Evolutionary conservation across 805 yeast species (phyloP), one percentile per base, ranked within the genome.

Genomic region (Metschnikowia continentalis): DNA sequence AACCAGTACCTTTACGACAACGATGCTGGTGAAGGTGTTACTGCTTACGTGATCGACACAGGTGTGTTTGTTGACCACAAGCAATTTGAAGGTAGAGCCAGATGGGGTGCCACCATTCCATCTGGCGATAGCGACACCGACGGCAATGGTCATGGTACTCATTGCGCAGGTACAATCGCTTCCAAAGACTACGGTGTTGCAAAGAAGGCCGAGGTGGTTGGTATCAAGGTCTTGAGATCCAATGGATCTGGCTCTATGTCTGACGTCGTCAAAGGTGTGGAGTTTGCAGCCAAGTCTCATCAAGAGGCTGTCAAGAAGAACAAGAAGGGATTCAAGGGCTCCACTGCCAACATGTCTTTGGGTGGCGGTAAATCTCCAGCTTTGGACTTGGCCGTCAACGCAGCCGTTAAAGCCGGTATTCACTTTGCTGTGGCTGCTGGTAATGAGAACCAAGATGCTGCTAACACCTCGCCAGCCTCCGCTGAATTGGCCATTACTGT

Each of bases 131-230:
- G 73, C 1, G 89, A 88, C 6, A 72, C 47, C 65, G 97, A 91
- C 63, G 69, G 69, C 8, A 84, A 84, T 58, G 97, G 97, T 0
- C 97, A 90, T 65, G 97, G 96, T 0, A 89, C 97, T 1, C 97
- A 90, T 67, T 95, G 91, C 44, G 96, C 97, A 0, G 97, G 97
- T 3, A 71, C 89, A 11, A 78, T 89, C 49, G 96, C 92, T 0
- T 88, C 96, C 1, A 75, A 70, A 48, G 80, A 83, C 2, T 90
- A 74, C 69, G 97, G 97, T 6, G 94, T 89, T 2, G 89, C 96
- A 15, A 90, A 91, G 64, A 60, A 67, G 22, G 75, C 71, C 26
- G 59, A 67, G 17, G 57, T 72, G 35, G 74, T 71, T n/a, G 76
- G 75, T 20, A 70, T 72, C 35, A 68, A 71, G 46, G 76, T 72